A percentile compares a stretch with the other conserved stretches of the same genome.
Conservation (phyloP, 2,329 filamentous ascomycete genomes). For the Rhinocladiella similis region DNA sequence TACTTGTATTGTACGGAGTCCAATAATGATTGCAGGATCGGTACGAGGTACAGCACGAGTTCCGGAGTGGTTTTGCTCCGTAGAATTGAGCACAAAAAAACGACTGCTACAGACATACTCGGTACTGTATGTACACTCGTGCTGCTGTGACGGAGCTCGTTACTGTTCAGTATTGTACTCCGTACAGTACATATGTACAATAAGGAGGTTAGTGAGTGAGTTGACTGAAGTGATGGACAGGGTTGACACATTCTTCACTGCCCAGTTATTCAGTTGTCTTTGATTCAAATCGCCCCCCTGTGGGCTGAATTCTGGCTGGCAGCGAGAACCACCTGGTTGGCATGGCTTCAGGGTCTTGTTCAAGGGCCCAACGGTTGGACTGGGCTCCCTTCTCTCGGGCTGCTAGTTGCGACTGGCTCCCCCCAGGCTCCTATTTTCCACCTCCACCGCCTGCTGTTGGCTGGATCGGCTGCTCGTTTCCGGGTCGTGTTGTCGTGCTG, state of each 20-base stretch:
- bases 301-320: not conserved
- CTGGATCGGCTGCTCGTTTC: not conserved
- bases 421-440: not conserved
- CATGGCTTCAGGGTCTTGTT: no score
- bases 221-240: not conserved
- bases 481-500: not conserved
- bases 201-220: not conserved
- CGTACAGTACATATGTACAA: no score
- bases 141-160: no score
- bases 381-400: not conserved
- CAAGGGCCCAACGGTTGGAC: not conserved
- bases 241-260: not conserved
- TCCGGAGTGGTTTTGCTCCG: no score
- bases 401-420: not conserved
- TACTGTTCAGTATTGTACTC: no score
- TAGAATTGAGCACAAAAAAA: no score
- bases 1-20: no score
- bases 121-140: no score
- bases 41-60: no score
- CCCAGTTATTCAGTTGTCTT: not conserved
- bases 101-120: no score
- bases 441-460: not conserved
- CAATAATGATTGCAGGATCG: no score
- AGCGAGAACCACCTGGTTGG: no score
- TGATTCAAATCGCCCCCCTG: not conserved